These are phyloP conservation scores for Podaxis sp. DNA, from an alignment of 768 basidiomycete genomes.

Conservation along the genomic window DNA sequence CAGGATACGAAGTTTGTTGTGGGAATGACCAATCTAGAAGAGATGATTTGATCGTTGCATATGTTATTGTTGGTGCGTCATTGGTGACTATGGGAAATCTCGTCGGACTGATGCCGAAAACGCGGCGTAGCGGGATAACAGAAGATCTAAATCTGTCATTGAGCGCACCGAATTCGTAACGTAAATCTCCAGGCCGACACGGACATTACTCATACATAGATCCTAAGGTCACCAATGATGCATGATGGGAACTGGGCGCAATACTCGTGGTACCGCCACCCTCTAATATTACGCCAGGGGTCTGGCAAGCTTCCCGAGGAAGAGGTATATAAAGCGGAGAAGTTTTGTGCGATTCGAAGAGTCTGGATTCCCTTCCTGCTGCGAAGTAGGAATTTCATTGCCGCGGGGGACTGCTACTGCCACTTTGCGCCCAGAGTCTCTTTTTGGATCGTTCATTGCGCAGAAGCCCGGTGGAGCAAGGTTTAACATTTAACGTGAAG, in stretches of 20 bases:
- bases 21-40: background rate
- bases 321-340: constrained; percentile 10
- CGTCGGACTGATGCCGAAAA: background rate
- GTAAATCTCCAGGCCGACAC: background rate
- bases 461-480: background rate
- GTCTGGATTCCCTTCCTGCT: background rate
- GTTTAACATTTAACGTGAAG: too few species aligned
- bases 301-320: background rate
- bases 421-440: background rate
- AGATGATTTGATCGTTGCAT: constrained; percentile 1
- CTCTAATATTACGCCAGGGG: background rate
- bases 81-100: background rate
- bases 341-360: background rate
- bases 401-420: constrained; percentile 7
- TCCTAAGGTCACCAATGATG: background rate
- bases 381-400: constrained; percentile 2
- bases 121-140: background rate
- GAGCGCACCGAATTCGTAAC: background rate
- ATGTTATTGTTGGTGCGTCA: constrained; percentile 3
- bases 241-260: background rate
- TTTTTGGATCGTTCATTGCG: background rate
- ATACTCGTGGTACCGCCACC: background rate
- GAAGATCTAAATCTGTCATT: background rate
- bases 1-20: background rate
- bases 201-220: background rate